Evolutionary conservation across 352 stramenopile genomes (phyloP).

Genomic region (Globisporangium canariense): DNA sequence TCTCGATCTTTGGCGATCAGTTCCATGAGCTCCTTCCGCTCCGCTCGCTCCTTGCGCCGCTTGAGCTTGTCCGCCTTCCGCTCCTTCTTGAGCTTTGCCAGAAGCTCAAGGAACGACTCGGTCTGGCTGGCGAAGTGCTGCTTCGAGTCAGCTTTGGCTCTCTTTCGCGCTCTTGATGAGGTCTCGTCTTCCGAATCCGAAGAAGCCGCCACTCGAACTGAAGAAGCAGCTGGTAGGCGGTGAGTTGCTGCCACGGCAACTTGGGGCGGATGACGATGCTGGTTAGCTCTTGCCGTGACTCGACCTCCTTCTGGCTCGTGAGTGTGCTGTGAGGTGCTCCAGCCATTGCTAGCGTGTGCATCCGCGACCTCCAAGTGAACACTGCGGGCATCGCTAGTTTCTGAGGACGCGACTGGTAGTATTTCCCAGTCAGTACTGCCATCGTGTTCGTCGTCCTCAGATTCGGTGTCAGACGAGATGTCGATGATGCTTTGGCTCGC

Average conservation of each 20-base stretch:
- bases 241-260: background rate
- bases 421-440: slow-evolving; percentile 3
- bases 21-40: background rate
- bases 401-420: background rate
- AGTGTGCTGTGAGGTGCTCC: no score
- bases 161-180: background rate
- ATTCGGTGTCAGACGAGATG: background rate
- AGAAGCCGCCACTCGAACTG: background rate
- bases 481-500: slow-evolving; percentile 1
- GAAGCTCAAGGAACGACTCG: background rate
- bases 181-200: background rate
- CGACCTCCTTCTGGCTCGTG: background rate
- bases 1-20: slow-evolving; percentile 4
- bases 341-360: no score
- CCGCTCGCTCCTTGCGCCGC: background rate
- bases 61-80: slow-evolving; percentile 2
- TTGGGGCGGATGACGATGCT: background rate
- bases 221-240: background rate
- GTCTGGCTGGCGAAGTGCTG: background rate
- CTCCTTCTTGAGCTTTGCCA: slow-evolving; percentile 5
- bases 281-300: background rate
- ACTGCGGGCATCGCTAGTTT: background rate
- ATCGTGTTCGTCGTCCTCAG: background rate
- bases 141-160: background rate
- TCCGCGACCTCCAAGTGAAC: background rate